Evolutionary conservation across 495 filamentous ascomycete species (phyloP).

Genomic region (Tetracladium setigerum): DNA sequence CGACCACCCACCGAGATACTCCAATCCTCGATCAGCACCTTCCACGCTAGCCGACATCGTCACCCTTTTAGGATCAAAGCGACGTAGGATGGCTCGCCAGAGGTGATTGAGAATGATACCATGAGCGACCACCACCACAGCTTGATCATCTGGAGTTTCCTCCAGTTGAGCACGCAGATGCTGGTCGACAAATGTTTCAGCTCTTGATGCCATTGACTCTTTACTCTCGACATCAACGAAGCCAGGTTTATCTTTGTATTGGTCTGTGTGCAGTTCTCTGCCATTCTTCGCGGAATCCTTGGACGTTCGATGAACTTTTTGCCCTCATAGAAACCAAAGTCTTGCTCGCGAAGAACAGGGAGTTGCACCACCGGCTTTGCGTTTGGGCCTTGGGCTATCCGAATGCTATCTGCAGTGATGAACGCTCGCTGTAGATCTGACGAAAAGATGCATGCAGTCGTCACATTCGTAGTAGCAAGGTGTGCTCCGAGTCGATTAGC

Average conservation of each 20-base stretch:
- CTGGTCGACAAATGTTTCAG: conserved; percentile 52
- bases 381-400: conserved; percentile 35
- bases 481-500: conserved; percentile 54
- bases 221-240: conserved; percentile 48
- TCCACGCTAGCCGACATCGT: conserved; percentile 16
- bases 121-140: conserved; percentile 67
- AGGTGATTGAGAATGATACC: conserved; percentile 68
- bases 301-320: conserved; percentile 30
- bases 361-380: conserved; percentile 36
- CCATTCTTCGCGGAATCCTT: conserved; percentile 4
- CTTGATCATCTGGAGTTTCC: conserved; percentile 14
- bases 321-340: conserved; percentile 66
- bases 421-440: conserved; percentile 69
- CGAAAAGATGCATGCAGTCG: conserved; percentile 55
- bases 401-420: conserved; percentile 61
- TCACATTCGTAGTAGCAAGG: conserved; percentile 40
- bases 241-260: conserved; percentile 26
- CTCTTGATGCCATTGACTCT: conserved; percentile 55
- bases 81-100: conserved; percentile 51
- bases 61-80: conserved; percentile 37
- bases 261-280: conserved; percentile 10
- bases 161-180: conserved; percentile 51
- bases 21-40: conserved; percentile 8
- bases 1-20: conserved; percentile 48
- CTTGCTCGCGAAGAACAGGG: conserved; percentile 56